Evolutionary conservation across 257 asterid species (phyloP).

Genomic region (Przewalskia tangutica): DNA sequence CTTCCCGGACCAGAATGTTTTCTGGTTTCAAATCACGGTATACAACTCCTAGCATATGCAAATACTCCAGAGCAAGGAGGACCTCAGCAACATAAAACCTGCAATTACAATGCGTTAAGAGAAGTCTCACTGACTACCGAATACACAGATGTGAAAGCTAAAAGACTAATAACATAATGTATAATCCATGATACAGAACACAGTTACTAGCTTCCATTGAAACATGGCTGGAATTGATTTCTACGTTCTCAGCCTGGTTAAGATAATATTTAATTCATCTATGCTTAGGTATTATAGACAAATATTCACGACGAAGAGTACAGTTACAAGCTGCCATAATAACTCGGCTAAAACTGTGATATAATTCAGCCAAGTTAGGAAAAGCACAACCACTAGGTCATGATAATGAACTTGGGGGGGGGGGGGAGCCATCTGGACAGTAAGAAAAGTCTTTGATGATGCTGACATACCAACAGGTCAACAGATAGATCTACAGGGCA

Average conservation of each 20-base stretch:
- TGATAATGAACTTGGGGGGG: not conserved
- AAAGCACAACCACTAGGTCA: not conserved
- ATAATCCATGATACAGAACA: not conserved
- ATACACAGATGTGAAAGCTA: not conserved
- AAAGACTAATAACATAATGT: not conserved
- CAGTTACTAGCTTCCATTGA: not conserved
- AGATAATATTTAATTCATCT: not conserved
- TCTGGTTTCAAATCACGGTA: slow-evolving; percentile 73
- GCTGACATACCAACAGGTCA: not conserved
- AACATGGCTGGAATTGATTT: not conserved
- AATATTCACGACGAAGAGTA: not conserved
- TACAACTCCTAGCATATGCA: slow-evolving; percentile 74
- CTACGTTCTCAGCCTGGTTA: not conserved
- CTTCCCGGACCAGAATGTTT: slow-evolving; percentile 63
- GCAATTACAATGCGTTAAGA: slow-evolving; percentile 11
- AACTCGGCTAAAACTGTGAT: not conserved
- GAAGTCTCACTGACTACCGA: not conserved
- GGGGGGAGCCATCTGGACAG: not conserved
- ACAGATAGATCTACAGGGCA: not conserved
- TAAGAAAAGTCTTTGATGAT: not conserved
- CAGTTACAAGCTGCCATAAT: not conserved
- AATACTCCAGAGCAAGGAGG: slow-evolving; percentile 65
- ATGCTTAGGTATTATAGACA: not conserved
- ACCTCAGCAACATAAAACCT: slow-evolving; percentile 74
- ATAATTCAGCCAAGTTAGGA: not conserved